phyloP scores from a whole-genome alignment of 257 asterid species.

The Plectranthus barbatus region DNA sequence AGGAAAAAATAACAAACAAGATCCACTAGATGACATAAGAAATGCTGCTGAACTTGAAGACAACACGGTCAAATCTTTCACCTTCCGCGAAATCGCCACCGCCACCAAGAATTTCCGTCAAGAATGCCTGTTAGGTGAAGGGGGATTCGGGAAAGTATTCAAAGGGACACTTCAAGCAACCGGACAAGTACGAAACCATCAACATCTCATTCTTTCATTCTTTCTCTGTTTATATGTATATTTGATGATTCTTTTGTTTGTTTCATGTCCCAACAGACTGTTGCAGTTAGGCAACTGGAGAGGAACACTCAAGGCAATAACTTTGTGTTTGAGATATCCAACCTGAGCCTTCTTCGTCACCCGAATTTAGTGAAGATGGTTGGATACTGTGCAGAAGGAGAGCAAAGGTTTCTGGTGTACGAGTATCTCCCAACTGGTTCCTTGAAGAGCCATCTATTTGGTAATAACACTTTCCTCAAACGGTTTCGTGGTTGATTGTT shows the following conservation, averaged over 20 bases:
- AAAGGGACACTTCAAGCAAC: slow-evolving; percentile 51
- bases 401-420: slow-evolving; percentile 82
- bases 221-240: too few relatives aligned
- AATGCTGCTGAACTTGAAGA: slow-evolving; percentile 22
- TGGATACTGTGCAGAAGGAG: slow-evolving; percentile 98
- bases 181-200: slow-evolving; percentile 81
- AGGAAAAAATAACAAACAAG: slow-evolving; percentile 1
- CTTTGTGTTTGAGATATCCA: slow-evolving; percentile 54
- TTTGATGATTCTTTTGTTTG: background rate
- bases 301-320: slow-evolving; percentile 68
- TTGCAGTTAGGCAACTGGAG: slow-evolving; percentile 79
- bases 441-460: slow-evolving; percentile 45
- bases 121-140: slow-evolving; percentile 74
- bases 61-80: slow-evolving; percentile 40
- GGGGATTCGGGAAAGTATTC: slow-evolving; percentile 69
- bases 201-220: too few relatives aligned
- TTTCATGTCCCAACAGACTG: slow-evolving; percentile 27
- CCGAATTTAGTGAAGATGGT: slow-evolving; percentile 59
- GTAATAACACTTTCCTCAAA: slow-evolving; percentile 25
- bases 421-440: slow-evolving; percentile 70
- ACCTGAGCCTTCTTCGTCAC: slow-evolving; percentile 64
- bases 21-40: slow-evolving; percentile 13
- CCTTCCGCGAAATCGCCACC: slow-evolving; percentile 85
- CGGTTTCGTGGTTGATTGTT: background rate
- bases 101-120: slow-evolving; percentile 85